Base-by-base conservation (phyloP, 2,329 filamentous ascomycete genomes). In the Albifimbria verrucaria region DNA sequence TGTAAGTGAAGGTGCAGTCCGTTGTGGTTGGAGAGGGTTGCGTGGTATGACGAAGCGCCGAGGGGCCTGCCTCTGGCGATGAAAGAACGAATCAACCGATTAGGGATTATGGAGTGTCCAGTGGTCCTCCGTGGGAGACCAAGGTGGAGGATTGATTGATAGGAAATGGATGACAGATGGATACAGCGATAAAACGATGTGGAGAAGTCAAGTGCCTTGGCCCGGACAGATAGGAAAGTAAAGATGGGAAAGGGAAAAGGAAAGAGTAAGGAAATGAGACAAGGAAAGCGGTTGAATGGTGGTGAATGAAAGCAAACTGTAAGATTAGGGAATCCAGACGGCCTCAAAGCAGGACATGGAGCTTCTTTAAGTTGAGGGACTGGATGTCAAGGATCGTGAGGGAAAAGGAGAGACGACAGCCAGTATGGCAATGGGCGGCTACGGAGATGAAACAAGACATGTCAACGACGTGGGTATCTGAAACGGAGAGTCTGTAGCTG, bases 401-500 rank as follows among this genome's bases (percentile, higher is more conserved):
- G 41, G n/a, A 51, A 48, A 47, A 52, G 42, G 53, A 55, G 26
- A 52, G 52, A 60, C 57, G 61, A 56, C 59, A 54, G 43, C 64
- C 63, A 65, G 62, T 65, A 59, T 64, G 62, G 60, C 58, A 53
- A 17, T 60, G 55, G 65, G 64, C 62, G 64, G 59, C 52, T 63
- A 57, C 56, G 46, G 17, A 47, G 60, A 57, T 68, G 67, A 70
- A 68, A 68, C 66, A 55, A 59, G 57, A 56, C 51, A 55, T 26
- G 50, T 44, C 47, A 48, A 58, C 46, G 53, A 49, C 49, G 58
- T 65, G 57, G 58, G 64, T 68, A 66, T 68, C 72, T 81, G 79
- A 82, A 82, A 83, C 79, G 65, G 59, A 62, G 65, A 66, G 68
- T 57, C 68, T 74, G 79, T 81, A 68, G 81, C 77, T 73, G 68